Evolutionary conservation across 2,329 filamentous ascomycete genomes (phyloP), one percentile per base, ranked within the genome.

Genomic region (Exserohilum turcica): DNA sequence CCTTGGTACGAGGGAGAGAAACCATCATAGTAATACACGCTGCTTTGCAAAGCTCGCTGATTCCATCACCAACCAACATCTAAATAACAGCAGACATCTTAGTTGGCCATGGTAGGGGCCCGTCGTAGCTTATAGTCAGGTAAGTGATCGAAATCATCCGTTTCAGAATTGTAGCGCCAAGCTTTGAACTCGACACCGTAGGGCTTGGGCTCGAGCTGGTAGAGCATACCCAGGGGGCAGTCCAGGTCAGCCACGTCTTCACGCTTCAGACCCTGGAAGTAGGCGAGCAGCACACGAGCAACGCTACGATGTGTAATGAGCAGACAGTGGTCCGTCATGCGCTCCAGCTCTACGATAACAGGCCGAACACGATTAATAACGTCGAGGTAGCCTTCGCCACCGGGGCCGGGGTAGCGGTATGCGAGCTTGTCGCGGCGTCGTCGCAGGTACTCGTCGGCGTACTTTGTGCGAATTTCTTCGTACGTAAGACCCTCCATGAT

Each of bases 141-240:
- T 39, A 95, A 77, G 71, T 94, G 87, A 54, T 94, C 86, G 66
- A 99, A 99, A 83, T 88, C 91, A 58, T 88, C 86, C 16, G 79
- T 84, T 3, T 82, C 80, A 57, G 90, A 84, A 70, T 96, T 90
- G 78, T 96, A 99, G 56, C 87, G 85, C 80, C 96, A 99, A 0
- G 92, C 93, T 73, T 96, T 93, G 79, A 97, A 97, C 56, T 96
- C 93, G 53, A 97, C 92, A 12, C 94, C 94, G 64, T 99, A 99
- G 0, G 94, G 94, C 81, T 97, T 97, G 29, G 94, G 94, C 76
- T 99, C 93, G 42, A 99, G 88, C 64, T 92, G 90, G 74, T 96
- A 99, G 6, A 97, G 81, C 81, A 96, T 92, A 15, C 94, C 94
- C 43, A 99, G 80, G 0, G 94, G 94, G 39, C 97, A 90, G 70